Conservation (phyloP, 148 eudicot genomes). For the Chenopodium album region DNA sequence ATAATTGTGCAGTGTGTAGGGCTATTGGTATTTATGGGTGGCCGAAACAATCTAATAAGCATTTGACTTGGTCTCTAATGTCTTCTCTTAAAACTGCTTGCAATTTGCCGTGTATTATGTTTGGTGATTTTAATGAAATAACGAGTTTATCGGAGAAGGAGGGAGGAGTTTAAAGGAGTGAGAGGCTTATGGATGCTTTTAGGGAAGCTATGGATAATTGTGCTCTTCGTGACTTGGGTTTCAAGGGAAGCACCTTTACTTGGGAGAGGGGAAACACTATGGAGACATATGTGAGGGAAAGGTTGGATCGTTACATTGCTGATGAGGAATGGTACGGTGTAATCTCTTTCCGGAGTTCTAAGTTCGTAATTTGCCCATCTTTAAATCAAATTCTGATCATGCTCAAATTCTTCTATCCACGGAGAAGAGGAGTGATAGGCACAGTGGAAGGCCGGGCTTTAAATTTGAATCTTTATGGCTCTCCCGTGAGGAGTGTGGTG, state of each 20-base stretch:
- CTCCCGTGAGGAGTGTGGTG: too few species aligned
- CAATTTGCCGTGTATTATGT: background rate
- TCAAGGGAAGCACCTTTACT: background rate
- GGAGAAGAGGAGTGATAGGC: background rate
- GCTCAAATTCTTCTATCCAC: too few species aligned
- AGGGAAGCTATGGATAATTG: background rate
- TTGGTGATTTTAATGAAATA: background rate
- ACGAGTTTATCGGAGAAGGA: background rate
- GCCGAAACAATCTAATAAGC: too few species aligned
- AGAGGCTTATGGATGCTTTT: background rate
- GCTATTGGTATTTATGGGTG: too few species aligned
- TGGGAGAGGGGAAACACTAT: background rate
- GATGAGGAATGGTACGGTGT: background rate
- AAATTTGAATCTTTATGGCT: too few species aligned
- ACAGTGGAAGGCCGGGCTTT: too few species aligned
- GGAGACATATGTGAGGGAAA: fast-evolving
- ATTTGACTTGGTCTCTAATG: too few species aligned
- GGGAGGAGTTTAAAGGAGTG: background rate
- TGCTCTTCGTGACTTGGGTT: background rate
- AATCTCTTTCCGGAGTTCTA: background rate
- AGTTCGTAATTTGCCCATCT: background rate
- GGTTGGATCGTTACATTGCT: background rate
- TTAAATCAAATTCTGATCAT: too few species aligned
- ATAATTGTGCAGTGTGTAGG: too few species aligned
- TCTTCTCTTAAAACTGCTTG: too few species aligned